Percentiles rank a stretch among this genome's conserved stretches.
Conservation (phyloP, 2,329 filamentous ascomycete genomes). For the Aschersonia sp. region DNA sequence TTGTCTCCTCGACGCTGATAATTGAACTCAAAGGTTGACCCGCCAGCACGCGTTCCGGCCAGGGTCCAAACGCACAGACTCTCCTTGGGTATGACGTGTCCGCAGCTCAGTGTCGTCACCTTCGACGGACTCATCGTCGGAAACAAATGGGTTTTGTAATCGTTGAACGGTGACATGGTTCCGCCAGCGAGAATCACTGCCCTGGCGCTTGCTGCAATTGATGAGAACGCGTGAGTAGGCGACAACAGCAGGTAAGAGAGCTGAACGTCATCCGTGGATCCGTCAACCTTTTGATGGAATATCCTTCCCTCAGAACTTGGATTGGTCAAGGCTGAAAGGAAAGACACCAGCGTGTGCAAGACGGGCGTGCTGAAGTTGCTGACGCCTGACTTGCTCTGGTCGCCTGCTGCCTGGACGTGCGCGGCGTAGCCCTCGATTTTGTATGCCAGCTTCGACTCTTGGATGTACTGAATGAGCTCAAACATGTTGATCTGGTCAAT, state of each 20-base stretch:
- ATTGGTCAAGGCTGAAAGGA: slow-evolving; percentile 76
- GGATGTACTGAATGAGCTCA: slow-evolving; percentile 75
- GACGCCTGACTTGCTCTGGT: slow-evolving; percentile 9
- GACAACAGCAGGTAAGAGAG: slow-evolving; percentile 83
- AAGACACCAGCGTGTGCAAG: slow-evolving; percentile 39
- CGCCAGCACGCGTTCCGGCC: slow-evolving; percentile 23
- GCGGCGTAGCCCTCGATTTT: slow-evolving; percentile 85
- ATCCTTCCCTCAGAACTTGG: slow-evolving; percentile 58
- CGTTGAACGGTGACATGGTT: slow-evolving; percentile 93
- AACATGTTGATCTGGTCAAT: slow-evolving; percentile 93
- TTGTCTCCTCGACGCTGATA: slow-evolving; percentile 62
- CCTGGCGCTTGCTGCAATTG: slow-evolving; percentile 70
- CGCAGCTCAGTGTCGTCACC: slow-evolving; percentile 76
- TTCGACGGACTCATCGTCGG: slow-evolving; percentile 50
- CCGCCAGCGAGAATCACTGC: slow-evolving; percentile 86
- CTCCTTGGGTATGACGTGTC: slow-evolving; percentile 75
- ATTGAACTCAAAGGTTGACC: slow-evolving; percentile 66
- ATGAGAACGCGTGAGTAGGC: slow-evolving; percentile 79
- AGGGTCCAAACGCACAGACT: slow-evolving; percentile 73
- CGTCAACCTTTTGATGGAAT: slow-evolving; percentile 40
- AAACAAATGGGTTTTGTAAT: slow-evolving; percentile 79
- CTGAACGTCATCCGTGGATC: slow-evolving; percentile 30
- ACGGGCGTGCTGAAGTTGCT: slow-evolving; percentile 27
- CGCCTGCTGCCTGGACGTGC: slow-evolving; percentile 37
- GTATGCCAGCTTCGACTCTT: slow-evolving; percentile 81